Conservation (phyloP, 305 asterid species). For the Fraxinus angustifolia region DNA sequence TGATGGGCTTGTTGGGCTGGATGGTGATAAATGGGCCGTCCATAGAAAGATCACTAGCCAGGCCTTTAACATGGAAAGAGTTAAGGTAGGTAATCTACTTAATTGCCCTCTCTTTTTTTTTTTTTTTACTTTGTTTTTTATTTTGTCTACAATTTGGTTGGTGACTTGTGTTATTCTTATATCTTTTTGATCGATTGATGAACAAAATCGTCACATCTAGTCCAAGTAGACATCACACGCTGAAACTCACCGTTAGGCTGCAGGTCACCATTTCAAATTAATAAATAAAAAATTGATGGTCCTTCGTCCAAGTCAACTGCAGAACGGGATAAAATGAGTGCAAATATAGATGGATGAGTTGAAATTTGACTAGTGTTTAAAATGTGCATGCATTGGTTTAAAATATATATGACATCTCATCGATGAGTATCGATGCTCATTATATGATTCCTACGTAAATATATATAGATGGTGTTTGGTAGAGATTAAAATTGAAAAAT, state of each 20-base stretch:
- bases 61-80: constrained; percentile 45
- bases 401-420: no score
- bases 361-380: background rate
- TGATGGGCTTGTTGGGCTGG: constrained; percentile 26
- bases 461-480: no score
- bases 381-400: background rate
- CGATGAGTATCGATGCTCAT: no score
- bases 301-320: background rate
- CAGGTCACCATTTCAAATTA: background rate
- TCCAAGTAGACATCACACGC: background rate
- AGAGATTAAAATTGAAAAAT: no score
- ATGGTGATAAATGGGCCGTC: constrained; percentile 32
- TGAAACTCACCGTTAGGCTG: background rate
- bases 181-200: no score
- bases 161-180: background rate
- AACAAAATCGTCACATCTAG: background rate
- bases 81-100: constrained; percentile 26
- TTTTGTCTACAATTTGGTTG: background rate
- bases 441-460: no score
- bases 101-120: background rate
- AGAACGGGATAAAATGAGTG: background rate
- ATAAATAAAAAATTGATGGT: background rate
- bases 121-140: no score
- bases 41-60: constrained; percentile 39
- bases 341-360: background rate